Evolutionary conservation across 108 stramenopile species (phyloP).

Genomic region (Fistulifera solaris): DNA sequence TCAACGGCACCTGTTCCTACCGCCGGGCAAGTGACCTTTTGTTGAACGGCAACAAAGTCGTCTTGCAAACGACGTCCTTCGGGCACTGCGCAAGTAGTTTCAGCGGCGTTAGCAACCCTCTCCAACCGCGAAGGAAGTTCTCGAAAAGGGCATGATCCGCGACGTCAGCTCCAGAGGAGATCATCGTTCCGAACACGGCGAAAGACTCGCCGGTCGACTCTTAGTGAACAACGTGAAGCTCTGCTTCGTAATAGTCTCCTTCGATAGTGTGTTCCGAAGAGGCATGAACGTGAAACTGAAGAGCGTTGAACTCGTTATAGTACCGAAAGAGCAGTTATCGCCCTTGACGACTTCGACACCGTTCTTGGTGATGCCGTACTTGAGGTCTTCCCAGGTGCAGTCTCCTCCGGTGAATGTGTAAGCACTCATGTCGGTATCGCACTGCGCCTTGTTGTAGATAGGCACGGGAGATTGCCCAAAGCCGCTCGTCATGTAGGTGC

Average conservation of each 20-base stretch:
- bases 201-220: slow-evolving; percentile 3
- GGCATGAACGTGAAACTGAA: slow-evolving; percentile 8
- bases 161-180: background rate
- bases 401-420: background rate
- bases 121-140: background rate
- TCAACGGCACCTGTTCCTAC: background rate
- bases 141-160: background rate
- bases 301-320: background rate
- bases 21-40: background rate
- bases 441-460: no score
- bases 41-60: background rate
- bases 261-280: slow-evolving; percentile 7
- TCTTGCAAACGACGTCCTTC: background rate
- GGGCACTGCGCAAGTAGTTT: background rate
- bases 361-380: background rate
- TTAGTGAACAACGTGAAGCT: slow-evolving; percentile 10
- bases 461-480: slow-evolving; percentile 8
- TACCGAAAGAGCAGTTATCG: no score
- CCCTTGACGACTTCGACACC: no score
- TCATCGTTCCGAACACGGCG: background rate
- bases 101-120: background rate
- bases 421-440: background rate
- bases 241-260: slow-evolving; percentile 5
- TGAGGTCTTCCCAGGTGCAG: slow-evolving; percentile 3
- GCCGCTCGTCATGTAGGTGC: background rate